Base-by-base conservation (phyloP, 441 rosid genomes). In the Dalechampia spathulata region DNA sequence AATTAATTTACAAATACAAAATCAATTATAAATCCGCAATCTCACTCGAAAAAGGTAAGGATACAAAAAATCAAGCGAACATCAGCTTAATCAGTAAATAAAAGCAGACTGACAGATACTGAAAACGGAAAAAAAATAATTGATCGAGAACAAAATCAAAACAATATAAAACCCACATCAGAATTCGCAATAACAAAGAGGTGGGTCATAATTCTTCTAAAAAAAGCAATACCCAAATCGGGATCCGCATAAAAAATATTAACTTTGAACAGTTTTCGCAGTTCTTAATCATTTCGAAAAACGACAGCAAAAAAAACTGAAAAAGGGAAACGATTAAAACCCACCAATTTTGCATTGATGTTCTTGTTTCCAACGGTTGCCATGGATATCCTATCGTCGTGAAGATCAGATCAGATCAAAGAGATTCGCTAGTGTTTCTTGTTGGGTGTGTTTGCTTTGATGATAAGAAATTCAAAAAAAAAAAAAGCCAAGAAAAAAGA, bases 271-370 rank as follows among this genome's bases (percentile, higher is more conserved):
- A n/a, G n/a, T n/a, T n/a, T n/a, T n/a, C n/a, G n/a, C n/a, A n/a
- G n/a, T n/a, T n/a, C n/a, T n/a, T n/a, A n/a, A n/a, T n/a, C n/a
- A n/a, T n/a, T n/a, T n/a, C n/a, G n/a, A n/a, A n/a, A n/a, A n/a
- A n/a, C n/a, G n/a, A n/a, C n/a, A n/a, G n/a, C n/a, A n/a, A n/a
- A 2, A 51, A 41, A 19, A 17, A 20, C 52, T 1, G n/a, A 21
- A 21, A 6, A 9, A 28, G 6, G 23, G 42, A 42, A 26, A 27
- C 36, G 61, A 43, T 3, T 34, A 46, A 58, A 70, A 71, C 78
- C 55, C 6, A 85, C 99, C 90, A 89, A 69, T 82, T 93, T 90
- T 38, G 99, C 97, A 68, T 93, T 93, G 72, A 87, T 87, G 78
- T 75, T 90, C 86, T 90, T 90, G 85, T 85, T 89, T 52, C 86